Base-by-base conservation (phyloP, 768 basidiomycete genomes). In the Pleurotus cornucopiae region DNA sequence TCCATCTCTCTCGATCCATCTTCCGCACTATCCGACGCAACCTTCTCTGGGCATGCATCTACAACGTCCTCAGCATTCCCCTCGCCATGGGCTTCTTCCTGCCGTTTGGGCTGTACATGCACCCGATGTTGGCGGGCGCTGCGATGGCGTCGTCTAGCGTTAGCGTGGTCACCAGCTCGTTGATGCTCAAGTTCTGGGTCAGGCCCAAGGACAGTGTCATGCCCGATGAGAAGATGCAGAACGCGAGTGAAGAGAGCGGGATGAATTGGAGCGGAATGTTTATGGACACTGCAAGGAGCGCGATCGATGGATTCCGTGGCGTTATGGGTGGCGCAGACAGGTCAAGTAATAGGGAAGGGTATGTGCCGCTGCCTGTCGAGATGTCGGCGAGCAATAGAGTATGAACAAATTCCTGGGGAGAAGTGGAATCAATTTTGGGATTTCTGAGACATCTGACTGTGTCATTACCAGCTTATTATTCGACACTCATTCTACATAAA, bases 141-240 rank as follows among this genome's bases (percentile, higher is more conserved):
- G 95, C 95, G 23, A 99, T 99, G 97, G 97, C 97, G 21, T 94
- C 94, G 69, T 95, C 92, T 34, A 92, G 89, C 62, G 96, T 98
- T 38, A 94, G 91, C 61, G 97, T 99, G 51, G 96, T 99, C 13
- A 84, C 83, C 23, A 94, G 91, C 58, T 94, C 91, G 57, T 73
- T 98, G 66, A 83, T 89, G 46, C 77, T 99, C 60, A 88, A 81
- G 65, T 85, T 87, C 81, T 96, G 94, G 94, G 79, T 72, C 48
- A 76, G 91, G 30, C 92, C 92, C 1, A 64, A 61, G 63, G 77
- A 74, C 26, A 89, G 88, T 60, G 64, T 94, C 41, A 82, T 94
- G 82, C 86, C 85, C 5, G 87, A 75, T 5, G 83, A 80, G 16
- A 62, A 77, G 12, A 55, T 83, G 76, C 79, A 78, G n/a, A 81